Evolutionary conservation across 2,329 filamentous ascomycete genomes (phyloP).

Genomic region (Cytospora piceicola): DNA sequence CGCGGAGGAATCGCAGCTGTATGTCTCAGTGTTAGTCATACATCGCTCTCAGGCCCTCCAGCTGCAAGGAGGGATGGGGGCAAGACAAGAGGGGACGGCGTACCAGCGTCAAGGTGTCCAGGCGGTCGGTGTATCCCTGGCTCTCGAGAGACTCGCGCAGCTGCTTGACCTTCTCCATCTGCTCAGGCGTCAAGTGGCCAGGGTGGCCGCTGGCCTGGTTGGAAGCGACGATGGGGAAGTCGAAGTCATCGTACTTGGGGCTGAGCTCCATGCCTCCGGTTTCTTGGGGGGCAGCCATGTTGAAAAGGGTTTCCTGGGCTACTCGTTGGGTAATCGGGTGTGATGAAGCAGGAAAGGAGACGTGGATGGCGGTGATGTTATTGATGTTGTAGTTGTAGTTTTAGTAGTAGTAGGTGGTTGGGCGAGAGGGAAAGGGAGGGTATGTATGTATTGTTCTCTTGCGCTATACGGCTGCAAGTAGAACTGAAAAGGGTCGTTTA

Average conservation of each 20-base stretch:
- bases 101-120: constrained; percentile 93
- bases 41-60: not conserved
- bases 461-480: constrained; percentile 8
- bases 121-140: constrained; percentile 77
- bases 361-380: not conserved
- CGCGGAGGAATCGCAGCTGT: constrained; percentile 86
- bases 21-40: constrained; percentile 31
- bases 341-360: constrained; percentile 6
- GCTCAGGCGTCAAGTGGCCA: constrained; percentile 81
- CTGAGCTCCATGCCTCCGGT: constrained; percentile 62
- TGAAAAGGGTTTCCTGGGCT: constrained; percentile 23
- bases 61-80: constrained; percentile 18
- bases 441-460: constrained; percentile 8
- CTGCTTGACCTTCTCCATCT: constrained; percentile 89
- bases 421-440: not conserved
- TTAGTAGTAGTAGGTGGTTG: not conserved
- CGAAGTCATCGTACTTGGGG: constrained; percentile 94
- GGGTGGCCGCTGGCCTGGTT: constrained; percentile 76
- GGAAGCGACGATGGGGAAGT: constrained; percentile 81
- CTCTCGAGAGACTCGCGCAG: constrained; percentile 83
- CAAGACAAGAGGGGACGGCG: constrained; percentile 35
- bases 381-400: not conserved
- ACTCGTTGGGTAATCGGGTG: not conserved
- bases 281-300: constrained; percentile 36
- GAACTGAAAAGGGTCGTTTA: constrained; percentile 9